Base-by-base conservation (phyloP, 306 rosid species). In the Dalbergia oliveri region DNA sequence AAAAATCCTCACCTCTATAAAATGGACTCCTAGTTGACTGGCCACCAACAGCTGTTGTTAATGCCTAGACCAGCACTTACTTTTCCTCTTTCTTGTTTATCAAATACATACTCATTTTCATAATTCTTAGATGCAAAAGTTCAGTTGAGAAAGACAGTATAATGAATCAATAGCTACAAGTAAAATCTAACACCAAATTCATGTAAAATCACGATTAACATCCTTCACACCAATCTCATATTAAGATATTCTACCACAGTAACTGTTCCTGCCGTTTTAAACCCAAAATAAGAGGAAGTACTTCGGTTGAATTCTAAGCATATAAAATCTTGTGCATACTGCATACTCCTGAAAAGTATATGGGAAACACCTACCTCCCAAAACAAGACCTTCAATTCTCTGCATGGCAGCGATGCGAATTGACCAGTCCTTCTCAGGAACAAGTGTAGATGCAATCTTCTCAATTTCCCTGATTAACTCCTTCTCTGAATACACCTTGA, bases 401-500 rank as follows among this genome's bases (percentile, higher is more conserved):
- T 91, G 99, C 94, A 96, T 86, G 51, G 97, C 98, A 82, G 98
- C 88, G 58, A 96, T 93, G 64, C 99, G 94, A 69, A 93, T 53
- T 12, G 97, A 91, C 99, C 99, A 96, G 83, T 96, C 99, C 90
- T 93, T 96, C 71, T 96, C 99, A 18, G 99, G 99, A 80, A 96
- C 94, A 78, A 96, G 98, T 66, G 87, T 96, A 70, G 94, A 86
- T 72, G 92, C 86, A 88, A 93, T 86, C 92, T 93, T 96, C 82
- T 96, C 98, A 76, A 92, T 44, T 88, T 96, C 98, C 87, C 98
- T 87, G 73, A 88, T 85, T 39, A 96, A 84, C 75, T 96, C 99
- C 90, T 96, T 96, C 88, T 96, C 99, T 23, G 99, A 96, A 83
- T 92, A 96, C 62, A 90, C 93, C 89, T 90, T 96, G 81, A 96